Evolutionary conservation across 2,329 filamentous ascomycete species (phyloP).

Genomic region (Pseudocercospora ulei): DNA sequence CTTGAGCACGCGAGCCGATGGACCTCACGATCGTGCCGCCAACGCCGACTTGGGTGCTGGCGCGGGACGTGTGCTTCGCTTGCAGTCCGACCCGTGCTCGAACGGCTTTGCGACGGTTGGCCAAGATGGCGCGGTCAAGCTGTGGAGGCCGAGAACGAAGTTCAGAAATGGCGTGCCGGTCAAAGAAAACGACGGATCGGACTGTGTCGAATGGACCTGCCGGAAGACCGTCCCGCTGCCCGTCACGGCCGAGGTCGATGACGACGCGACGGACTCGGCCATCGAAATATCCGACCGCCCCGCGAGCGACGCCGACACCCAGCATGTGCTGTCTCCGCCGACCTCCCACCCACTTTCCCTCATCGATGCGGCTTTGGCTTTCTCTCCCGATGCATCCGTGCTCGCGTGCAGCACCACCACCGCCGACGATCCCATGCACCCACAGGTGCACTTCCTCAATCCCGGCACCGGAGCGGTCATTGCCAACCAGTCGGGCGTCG

Average conservation of each 20-base stretch:
- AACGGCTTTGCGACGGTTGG: constrained; percentile 76
- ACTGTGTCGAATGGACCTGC: constrained; percentile 65
- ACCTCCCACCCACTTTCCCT: constrained; percentile 1
- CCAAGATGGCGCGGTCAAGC: constrained; percentile 63
- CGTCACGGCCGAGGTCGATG: constrained; percentile 27
- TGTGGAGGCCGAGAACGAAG: constrained; percentile 69
- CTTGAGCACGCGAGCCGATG: constrained; percentile 71
- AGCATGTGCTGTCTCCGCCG: not conserved
- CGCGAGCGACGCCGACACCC: constrained; percentile 10
- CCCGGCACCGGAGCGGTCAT: constrained; percentile 57
- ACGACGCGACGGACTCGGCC: constrained; percentile 25
- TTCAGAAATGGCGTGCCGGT: constrained; percentile 58
- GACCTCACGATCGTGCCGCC: constrained; percentile 53
- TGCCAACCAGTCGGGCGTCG: constrained; percentile 48
- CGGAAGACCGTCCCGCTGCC: constrained; percentile 45
- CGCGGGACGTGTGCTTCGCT: constrained; percentile 55
- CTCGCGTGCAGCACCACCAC: constrained; percentile 52
- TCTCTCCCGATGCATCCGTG: constrained; percentile 74
- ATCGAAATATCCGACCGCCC: constrained; percentile 37
- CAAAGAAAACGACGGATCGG: constrained; percentile 49
- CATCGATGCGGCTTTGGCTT: constrained; percentile 57
- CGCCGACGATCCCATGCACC: constrained; percentile 40
- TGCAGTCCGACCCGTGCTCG: constrained; percentile 59
- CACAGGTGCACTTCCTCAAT: constrained; percentile 67
- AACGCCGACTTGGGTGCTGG: constrained; percentile 20